A percentile compares a stretch with the other conserved stretches of the same genome.
Evolutionary conservation across 148 eudicot genomes (phyloP).

Genomic region (Cornus controversa): DNA sequence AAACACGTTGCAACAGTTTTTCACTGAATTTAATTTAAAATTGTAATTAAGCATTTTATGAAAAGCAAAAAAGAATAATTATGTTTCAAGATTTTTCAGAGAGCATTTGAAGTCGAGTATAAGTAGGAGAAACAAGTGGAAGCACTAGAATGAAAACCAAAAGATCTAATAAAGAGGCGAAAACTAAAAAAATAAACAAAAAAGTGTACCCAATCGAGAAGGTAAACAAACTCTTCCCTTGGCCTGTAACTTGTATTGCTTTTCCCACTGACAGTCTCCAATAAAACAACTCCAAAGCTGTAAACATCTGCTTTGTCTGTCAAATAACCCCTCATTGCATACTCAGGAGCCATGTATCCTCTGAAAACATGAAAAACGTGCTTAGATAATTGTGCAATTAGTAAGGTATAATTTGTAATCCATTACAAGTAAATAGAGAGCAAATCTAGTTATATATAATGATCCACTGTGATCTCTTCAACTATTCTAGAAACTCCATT

Average conservation of each 20-base stretch:
- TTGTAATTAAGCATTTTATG: neutral
- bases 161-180: neutral
- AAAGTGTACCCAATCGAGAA: conserved; percentile 56
- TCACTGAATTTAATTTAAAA: neutral
- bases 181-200: neutral
- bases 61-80: neutral
- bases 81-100: neutral
- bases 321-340: conserved; percentile 62
- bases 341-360: conserved; percentile 71
- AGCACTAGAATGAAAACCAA: neutral
- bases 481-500: too few relatives aligned
- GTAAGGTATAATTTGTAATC: too few relatives aligned
- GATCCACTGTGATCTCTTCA: too few relatives aligned
- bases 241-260: conserved; percentile 59
- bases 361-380: conserved; percentile 14
- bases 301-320: conserved; percentile 65
- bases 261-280: conserved; percentile 61
- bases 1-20: neutral
- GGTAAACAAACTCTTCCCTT: conserved; percentile 53
- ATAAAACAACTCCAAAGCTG: conserved; percentile 54
- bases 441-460: too few relatives aligned
- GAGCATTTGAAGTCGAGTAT: neutral
- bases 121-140: neutral
- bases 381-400: too few relatives aligned
- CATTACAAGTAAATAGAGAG: too few relatives aligned